phyloP scores from a whole-genome alignment of 257 asterid species.

The Solanum piurae region DNA sequence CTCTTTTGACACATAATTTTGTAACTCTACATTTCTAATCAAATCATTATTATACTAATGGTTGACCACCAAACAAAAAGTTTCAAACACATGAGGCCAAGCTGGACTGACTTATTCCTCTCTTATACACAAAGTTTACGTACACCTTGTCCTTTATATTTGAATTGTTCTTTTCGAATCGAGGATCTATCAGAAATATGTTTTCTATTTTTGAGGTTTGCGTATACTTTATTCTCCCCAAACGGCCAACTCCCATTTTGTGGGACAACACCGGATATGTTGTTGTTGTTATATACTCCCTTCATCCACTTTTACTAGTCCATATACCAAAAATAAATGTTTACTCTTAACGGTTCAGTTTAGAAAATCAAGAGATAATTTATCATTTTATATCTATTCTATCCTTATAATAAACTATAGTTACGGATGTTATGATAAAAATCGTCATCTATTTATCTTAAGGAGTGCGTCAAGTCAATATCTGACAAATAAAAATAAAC shows the following conservation, averaged over 20 bases:
- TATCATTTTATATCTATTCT: too few relatives aligned
- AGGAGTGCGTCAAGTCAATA: neutral
- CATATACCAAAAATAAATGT: too few relatives aligned
- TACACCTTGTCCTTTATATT: neutral
- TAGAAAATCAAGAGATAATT: too few relatives aligned
- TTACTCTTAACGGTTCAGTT: neutral
- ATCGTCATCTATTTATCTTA: too few relatives aligned
- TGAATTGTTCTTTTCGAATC: neutral
- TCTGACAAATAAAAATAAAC: too few relatives aligned
- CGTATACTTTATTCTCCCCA: neutral
- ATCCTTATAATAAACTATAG: neutral
- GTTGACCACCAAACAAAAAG: neutral
- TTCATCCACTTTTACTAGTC: neutral
- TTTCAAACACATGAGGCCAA: neutral
- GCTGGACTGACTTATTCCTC: neutral
- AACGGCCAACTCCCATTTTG: fast-evolving
- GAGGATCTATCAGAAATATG: fast-evolving
- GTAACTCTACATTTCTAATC: neutral
- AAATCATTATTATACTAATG: neutral
- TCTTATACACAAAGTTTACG: neutral
- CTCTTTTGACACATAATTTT: neutral
- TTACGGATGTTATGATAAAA: too few relatives aligned
- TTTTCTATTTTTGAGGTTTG: fast-evolving
- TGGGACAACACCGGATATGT: neutral
- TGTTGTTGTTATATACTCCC: neutral